Base-by-base conservation (phyloP, 805 yeast genomes). In the Ogataea philodendri region DNA sequence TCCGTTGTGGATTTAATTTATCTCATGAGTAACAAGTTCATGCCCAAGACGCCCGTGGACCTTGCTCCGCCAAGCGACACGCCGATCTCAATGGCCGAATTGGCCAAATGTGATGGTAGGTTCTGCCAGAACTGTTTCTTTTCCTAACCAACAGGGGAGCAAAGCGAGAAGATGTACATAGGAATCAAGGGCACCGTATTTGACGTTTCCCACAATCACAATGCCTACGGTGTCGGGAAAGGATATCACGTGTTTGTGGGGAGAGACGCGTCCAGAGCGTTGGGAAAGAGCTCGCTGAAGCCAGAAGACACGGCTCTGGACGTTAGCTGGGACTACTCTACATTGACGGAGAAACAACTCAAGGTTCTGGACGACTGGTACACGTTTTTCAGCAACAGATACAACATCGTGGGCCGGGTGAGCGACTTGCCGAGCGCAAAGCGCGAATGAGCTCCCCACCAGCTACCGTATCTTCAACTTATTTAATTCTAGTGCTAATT, bases 151-250 rank as follows among this genome's bases (percentile, higher is more conserved):
- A 39, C 21, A 64, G 77, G 77, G 5, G 62, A 60, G 7, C 54
- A 63, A 34, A 43, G 54, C 11, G 62, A 67, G 6, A 60, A 70
- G 40, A 70, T 84, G 45, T 86, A 78, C 58, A 82, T 86, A 13
- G 93, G 78, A 6, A 79, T 86, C 49, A 78, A 79, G 42, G 93
- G 95, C 14, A 69, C 68, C 2, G 76, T 87, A 8, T 87, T 84
- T 56, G 96, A 86, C 51, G 96, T 87, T 7, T 72, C 84, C 0
- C 54, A 64, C 29, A 86, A 85, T 52, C 48, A 57, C 9, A 74
- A 71, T 10, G 80, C 79, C 24, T 86, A 86, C 54, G 96, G 95
- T 0, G 81, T 81, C 3, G 89, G 88, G 0, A 74, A 76, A 41
- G 78, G 81, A 15, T 87, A 86, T 59, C 78, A 77, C 50, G 75